These are phyloP conservation scores for Skeletonema potamos DNA, from an alignment of 108 stramenopile genomes.

Conservation along the genomic window DNA sequence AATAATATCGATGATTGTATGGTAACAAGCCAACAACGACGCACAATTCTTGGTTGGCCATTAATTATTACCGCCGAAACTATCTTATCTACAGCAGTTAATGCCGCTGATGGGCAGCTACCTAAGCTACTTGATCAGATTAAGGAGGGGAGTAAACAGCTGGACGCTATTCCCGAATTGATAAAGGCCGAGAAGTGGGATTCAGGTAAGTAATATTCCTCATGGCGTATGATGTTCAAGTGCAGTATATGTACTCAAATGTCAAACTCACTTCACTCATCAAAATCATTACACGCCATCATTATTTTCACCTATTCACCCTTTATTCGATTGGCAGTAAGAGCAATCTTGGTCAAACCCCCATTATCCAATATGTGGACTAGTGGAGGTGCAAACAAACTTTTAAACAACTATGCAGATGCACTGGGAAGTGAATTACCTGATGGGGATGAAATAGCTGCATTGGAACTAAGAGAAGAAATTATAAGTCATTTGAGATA, in stretches of 20 bases:
- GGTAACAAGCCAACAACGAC: background rate
- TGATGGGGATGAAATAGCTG: constrained; percentile 80
- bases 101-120: constrained; percentile 21
- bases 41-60: background rate
- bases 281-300: background rate
- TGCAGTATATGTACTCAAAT: too few species aligned
- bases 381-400: constrained; percentile 35
- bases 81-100: constrained; percentile 2
- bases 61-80: background rate
- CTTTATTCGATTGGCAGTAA: constrained; percentile 15
- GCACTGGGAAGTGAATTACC: constrained; percentile 56
- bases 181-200: constrained; percentile 86
- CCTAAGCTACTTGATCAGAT: constrained; percentile 22
- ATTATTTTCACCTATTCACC: background rate
- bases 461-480: constrained; percentile 73
- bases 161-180: constrained; percentile 63
- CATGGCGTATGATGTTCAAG: background rate
- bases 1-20: background rate
- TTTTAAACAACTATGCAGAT: constrained; percentile 60
- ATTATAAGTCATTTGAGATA: constrained; percentile 67
- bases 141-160: constrained; percentile 52
- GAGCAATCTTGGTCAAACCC: constrained; percentile 64
- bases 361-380: constrained; percentile 65
- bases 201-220: constrained; percentile 19
- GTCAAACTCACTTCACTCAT: background rate